phyloP scores from a whole-genome alignment of 768 basidiomycete genomes.

The Trametes cingulata region DNA sequence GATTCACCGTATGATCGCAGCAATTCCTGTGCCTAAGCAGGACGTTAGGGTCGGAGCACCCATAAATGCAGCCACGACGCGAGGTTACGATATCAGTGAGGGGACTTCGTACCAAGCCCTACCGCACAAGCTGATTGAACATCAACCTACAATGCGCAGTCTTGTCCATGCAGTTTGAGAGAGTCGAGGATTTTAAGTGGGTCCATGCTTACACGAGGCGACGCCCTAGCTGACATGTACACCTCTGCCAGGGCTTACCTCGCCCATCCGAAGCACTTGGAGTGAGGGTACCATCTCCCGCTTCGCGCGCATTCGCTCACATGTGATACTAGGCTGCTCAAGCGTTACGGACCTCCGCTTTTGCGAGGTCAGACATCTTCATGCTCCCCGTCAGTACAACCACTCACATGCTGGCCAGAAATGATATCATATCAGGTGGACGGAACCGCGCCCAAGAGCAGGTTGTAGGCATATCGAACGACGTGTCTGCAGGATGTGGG shows the following conservation, averaged over 20 bases:
- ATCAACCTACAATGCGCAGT: not conserved
- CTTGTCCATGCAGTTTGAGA: conserved; percentile 11
- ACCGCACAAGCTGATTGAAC: no score
- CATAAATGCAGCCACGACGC: not conserved
- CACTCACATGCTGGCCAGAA: not conserved
- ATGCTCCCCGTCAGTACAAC: no score
- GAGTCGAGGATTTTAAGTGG: conserved; percentile 7
- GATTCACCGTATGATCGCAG: conserved; percentile 7
- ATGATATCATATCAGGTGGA: conserved; percentile 16
- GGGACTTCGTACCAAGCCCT: no score
- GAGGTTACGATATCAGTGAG: conserved; percentile 16
- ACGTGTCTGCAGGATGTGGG: not conserved
- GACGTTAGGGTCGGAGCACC: conserved; percentile 13
- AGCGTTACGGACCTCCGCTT: conserved; percentile 3
- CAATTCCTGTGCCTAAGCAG: conserved; percentile 9
- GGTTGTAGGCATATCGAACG: not conserved
- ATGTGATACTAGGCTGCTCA: not conserved
- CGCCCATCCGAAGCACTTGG: conserved; percentile 9
- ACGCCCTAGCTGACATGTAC: not conserved
- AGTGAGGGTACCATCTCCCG: not conserved
- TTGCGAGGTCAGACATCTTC: not conserved
- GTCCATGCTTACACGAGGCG: not conserved
- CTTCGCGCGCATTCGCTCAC: not conserved
- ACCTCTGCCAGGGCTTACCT: conserved; percentile 1
- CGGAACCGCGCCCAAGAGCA: conserved; percentile 4